These are phyloP conservation scores for Pichia sp. DNA, from an alignment of 1,139 yeast genomes.

Conservation along the genomic window DNA sequence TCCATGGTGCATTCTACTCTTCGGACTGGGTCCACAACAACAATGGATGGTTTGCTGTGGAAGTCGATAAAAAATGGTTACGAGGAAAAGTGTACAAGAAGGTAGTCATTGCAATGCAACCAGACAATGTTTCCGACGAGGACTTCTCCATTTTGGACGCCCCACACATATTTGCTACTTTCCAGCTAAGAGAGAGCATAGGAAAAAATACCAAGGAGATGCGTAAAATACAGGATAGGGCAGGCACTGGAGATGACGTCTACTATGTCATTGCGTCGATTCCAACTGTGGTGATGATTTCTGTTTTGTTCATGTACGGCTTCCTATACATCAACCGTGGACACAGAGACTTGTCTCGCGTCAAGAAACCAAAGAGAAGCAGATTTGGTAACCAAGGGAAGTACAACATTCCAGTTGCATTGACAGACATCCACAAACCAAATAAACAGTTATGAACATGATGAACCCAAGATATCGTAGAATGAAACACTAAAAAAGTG, in stretches of 20 bases:
- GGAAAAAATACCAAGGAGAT: conserved; percentile 54
- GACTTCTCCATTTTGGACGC: conserved; percentile 54
- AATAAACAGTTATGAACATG: conserved; percentile 13
- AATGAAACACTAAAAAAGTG: background rate
- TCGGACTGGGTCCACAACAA: conserved; percentile 68
- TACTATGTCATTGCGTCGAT: conserved; percentile 64
- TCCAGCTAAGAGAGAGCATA: conserved; percentile 56
- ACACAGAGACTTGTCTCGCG: conserved; percentile 46
- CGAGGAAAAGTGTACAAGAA: conserved; percentile 44
- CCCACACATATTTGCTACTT: conserved; percentile 48
- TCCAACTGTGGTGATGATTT: conserved; percentile 66
- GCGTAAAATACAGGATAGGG: conserved; percentile 45
- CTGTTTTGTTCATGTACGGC: conserved; percentile 58
- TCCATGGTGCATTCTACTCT: conserved; percentile 48
- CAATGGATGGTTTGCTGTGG: conserved; percentile 61
- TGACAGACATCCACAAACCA: conserved; percentile 30
- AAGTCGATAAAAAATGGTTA: conserved; percentile 59
- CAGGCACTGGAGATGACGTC: conserved; percentile 59
- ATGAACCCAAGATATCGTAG: background rate
- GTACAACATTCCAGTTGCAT: conserved; percentile 27
- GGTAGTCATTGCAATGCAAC: conserved; percentile 64
- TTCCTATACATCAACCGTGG: conserved; percentile 53
- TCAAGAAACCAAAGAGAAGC: conserved; percentile 46
- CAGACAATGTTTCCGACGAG: conserved; percentile 59
- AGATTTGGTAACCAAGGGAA: conserved; percentile 43